Base-by-base conservation (phyloP, 2,329 filamentous ascomycete genomes). In the Cladosporium sp. region DNA sequence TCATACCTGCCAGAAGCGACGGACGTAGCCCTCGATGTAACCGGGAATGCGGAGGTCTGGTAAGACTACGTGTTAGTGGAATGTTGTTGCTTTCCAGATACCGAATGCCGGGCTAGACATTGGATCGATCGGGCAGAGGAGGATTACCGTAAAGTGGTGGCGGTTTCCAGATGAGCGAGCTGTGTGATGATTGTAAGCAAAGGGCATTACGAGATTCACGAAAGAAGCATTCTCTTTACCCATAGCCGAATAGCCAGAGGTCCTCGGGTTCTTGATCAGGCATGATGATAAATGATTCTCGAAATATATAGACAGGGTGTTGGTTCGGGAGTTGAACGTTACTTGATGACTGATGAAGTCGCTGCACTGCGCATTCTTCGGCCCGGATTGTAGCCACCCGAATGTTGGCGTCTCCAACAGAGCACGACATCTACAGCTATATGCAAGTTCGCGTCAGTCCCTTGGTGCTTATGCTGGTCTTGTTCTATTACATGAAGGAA, bases 161-260 rank as follows among this genome's bases (percentile, higher is more conserved):
- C 51, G 93, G 92, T 70, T 97, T 99, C 91, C 91, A 99, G 62
- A 99, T 96, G 67, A 99, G 73, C 68, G 90, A 96, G 73, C 92
- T 93, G 56, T 34, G 32, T 42, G 56, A 18, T 34, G 18, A 61
- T n/a, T n/a, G 56, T 48, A 30, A 44, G 8, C 41, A 13, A 45
- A n/a, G 17, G 24, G 43, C 32, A 24, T 43, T 20, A 4, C 12
- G 6, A 5, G 13, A 34, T 22, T 48, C 15, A 12, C 17, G 20
- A 39, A 18, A 18, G 15, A 12, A n/a, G 20, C 12, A 30, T 9
- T 12, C 78, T n/a, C n/a, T n/a, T 58, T 75, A 96, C 92, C 92
- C 93, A 66, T 97, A 99, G 55, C 93, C 93, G 70, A 96, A 97
- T 40, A 99, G 77, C 93, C 93, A 99, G 63, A 97, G 90, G 65